These are phyloP conservation scores for Rhododendron griersonianum DNA, from an alignment of 148 eudicot species.

Conservation along the genomic window DNA sequence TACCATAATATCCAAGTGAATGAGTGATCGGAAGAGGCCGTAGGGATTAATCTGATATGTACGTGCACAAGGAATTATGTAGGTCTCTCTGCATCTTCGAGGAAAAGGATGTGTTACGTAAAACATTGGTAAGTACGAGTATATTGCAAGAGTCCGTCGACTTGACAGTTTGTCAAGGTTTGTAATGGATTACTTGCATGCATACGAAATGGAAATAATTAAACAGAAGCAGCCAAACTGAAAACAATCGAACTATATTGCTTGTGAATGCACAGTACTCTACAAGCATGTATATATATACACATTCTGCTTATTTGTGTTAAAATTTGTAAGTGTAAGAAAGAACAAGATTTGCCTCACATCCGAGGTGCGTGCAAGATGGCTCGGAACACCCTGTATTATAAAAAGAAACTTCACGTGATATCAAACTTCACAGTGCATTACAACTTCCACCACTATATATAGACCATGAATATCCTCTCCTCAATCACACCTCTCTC, in stretches of 20 bases:
- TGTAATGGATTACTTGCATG: background rate
- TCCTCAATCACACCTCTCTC: background rate
- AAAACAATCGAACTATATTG: background rate
- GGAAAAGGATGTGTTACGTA: background rate
- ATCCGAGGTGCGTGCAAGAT: too few relatives aligned
- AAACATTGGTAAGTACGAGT: background rate
- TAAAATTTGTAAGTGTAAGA: background rate
- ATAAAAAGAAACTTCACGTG: too few relatives aligned
- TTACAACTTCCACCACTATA: background rate
- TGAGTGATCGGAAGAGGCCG: accelerated
- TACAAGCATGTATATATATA: background rate
- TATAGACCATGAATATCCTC: background rate
- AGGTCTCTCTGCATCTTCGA: background rate
- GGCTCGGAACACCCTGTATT: too few relatives aligned
- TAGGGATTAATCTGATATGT: too few relatives aligned
- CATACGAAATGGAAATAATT: background rate
- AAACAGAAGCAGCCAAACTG: background rate
- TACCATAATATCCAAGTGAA: background rate
- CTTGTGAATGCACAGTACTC: background rate
- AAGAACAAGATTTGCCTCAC: too few relatives aligned
- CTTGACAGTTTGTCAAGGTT: background rate
- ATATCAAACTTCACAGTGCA: background rate
- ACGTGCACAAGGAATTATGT: background rate
- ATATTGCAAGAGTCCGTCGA: background rate
- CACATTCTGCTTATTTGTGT: background rate